Evolutionary conservation across 148 eudicot genomes (phyloP), one percentile per base, ranked within the genome.

Genomic region (Rhododendron williamsianum): DNA sequence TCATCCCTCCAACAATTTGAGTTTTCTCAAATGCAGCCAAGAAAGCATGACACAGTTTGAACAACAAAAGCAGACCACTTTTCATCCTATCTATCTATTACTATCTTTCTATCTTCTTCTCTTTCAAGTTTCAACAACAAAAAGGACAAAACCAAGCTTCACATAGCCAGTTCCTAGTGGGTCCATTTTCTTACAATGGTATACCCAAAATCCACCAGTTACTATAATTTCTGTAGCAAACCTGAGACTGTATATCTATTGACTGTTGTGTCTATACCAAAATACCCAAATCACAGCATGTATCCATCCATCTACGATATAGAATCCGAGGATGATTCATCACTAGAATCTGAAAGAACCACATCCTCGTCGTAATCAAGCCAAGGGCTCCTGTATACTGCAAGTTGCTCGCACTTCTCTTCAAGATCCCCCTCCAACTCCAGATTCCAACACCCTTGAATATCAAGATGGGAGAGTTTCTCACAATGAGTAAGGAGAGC

Each of bases 401-500:
- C 77, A 1, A 86, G 48, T 27, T 13, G 48, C 48, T 86, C 78
- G 65, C 85, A 77, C 38, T 45, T 82, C 36, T 36, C 60, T 33
- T 46, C 36, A 35, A 84, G 86, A 74, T 58, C 81, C 19, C 74
- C 84, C n/a, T 73, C 52, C 45, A 81, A 60, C 81, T 58, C 63
- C 81, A 87, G 84, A 81, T 63, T 46, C 86, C 86, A 81, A 81
- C 89, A 84, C 4, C 89, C 89, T 45, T 33, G 63, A 46, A 87
- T 76, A 58, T 84, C 86, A 51, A 87, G 89, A 74, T 84, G 36
- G 52, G 89, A 13, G 36, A 87, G 86, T 10, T 48, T 65, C 43
- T 84, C 82, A 38, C 89, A 87, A 35, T 74, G 63, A 35, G 33
- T 52, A 33, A 87, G 81, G 41, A 87, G 63, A 41, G 86, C 65